Evolutionary conservation across 1,139 yeast genomes (phyloP), one percentile per base, ranked within the genome.

Genomic region (Pichia sp.): DNA sequence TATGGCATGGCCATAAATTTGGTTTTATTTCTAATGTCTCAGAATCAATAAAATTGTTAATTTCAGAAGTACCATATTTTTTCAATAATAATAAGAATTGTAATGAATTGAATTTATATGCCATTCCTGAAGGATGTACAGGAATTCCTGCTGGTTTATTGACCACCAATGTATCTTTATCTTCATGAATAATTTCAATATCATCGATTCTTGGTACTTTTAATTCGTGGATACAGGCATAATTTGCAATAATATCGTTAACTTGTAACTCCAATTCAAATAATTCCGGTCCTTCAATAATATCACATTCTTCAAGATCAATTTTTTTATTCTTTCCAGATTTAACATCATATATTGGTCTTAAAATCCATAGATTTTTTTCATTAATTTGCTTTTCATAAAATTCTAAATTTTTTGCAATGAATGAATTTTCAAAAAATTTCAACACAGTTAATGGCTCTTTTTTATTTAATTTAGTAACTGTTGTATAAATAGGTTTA

Each of bases 101-200:
- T 28, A 49, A 26, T 64, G 61, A 75, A 83, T 51, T 53, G 31
- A 39, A 48, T 28, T 44, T 40, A 34, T 53, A 53, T 49, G 74
- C 37, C 42, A 74, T 73, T 1, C 86, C 86, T 0, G 86, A 76
- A 0, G 95, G 92, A 62, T 86, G 94, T 0, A 86, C 81, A 0
- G 94, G 92, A 0, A 84, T 67, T 0, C 94, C 94, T 6, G 76
- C 66, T 0, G 94, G 94, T 58, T 86, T 86, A 61, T 83, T 73
- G 1, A 85, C 71, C n/a, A 85, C 86, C 5, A 86, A 50, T 1
- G 77, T 45, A 4, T 73, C 69, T 2, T 68, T 70, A 58, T 74
- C 72, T 51, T 78, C 74, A 58, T 63, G 67, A 0, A 82, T 58
- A 1, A 43, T 44, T 26, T 45, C 35, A 26, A 44, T 9, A 6